phyloP scores from a whole-genome alignment of 225 moss, liverwort and hornwort species.

The Climacium dendroides region DNA sequence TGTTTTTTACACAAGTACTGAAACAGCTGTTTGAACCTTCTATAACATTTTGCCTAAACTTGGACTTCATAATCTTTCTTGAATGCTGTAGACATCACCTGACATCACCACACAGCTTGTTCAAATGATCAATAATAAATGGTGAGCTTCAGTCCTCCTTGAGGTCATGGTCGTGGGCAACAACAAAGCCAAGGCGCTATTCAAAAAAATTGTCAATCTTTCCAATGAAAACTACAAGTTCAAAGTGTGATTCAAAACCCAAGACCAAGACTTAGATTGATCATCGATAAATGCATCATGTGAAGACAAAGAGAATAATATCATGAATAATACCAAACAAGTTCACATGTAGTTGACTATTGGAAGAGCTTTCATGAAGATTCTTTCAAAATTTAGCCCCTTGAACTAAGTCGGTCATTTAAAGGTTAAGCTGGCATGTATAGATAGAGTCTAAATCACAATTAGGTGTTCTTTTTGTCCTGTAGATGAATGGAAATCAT shows the following conservation, averaged over 20 bases:
- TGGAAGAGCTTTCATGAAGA: accelerated
- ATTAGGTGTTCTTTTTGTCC: background rate
- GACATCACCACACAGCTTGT: too few relatives aligned
- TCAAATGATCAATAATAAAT: background rate
- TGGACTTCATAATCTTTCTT: background rate
- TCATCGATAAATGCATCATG: background rate
- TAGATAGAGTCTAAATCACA: background rate
- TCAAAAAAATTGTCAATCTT: background rate
- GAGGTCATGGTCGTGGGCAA: too few relatives aligned
- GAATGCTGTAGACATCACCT: accelerated
- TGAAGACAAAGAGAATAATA: background rate
- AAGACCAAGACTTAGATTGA: background rate
- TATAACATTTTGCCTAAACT: background rate
- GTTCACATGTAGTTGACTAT: background rate
- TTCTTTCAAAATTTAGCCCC: background rate
- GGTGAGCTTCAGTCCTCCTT: too few relatives aligned
- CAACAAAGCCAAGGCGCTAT: too few relatives aligned
- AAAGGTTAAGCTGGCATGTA: accelerated
- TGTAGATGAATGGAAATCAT: background rate
- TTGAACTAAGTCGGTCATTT: accelerated
- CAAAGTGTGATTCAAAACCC: background rate
- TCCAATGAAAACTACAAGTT: background rate
- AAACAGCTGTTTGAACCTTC: background rate
- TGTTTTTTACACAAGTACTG: too few relatives aligned
- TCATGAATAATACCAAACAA: accelerated